Conservation (phyloP, 768 basidiomycete genomes). For the Pholiota microspora region DNA sequence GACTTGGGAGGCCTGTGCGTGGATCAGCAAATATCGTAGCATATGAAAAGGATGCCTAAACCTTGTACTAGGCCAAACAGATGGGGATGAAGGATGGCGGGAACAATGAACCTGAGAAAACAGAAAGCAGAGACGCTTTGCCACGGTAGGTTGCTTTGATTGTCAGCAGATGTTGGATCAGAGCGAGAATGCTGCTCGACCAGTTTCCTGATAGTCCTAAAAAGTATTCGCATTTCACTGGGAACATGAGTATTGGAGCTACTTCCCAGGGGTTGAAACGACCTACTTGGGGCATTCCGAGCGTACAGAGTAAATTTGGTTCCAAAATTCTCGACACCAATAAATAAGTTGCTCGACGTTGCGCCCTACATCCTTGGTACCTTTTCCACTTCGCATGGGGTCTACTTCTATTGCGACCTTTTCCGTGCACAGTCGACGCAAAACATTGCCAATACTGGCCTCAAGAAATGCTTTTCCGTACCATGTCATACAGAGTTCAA, state of each 20-base stretch:
- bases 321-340: conserved; percentile 84
- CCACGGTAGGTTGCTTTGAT: conserved; percentile 59
- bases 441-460: conserved; percentile 67
- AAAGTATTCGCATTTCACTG: conserved; percentile 73
- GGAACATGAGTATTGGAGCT: conserved; percentile 7
- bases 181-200: conserved; percentile 65
- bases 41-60: conserved; percentile 26
- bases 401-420: conserved; percentile 83
- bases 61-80: conserved; percentile 78
- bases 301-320: conserved; percentile 72
- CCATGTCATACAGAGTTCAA: conserved; percentile 79
- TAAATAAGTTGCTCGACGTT: conserved; percentile 67
- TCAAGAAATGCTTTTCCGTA: conserved; percentile 82
- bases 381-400: conserved; percentile 63
- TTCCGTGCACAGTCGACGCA: conserved; percentile 70
- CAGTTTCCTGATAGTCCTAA: conserved; percentile 65
- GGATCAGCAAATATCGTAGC: conserved; percentile 5
- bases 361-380: conserved; percentile 59
- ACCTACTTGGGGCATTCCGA: conserved; percentile 74
- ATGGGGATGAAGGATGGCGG: conserved; percentile 87
- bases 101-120: conserved; percentile 87
- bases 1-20: conserved; percentile 58
- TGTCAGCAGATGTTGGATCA: conserved; percentile 37
- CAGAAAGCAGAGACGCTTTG: conserved; percentile 89
- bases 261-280: neutral